Conservation (phyloP, 805 yeast genomes). For the Myxozyma neglecta region DNA sequence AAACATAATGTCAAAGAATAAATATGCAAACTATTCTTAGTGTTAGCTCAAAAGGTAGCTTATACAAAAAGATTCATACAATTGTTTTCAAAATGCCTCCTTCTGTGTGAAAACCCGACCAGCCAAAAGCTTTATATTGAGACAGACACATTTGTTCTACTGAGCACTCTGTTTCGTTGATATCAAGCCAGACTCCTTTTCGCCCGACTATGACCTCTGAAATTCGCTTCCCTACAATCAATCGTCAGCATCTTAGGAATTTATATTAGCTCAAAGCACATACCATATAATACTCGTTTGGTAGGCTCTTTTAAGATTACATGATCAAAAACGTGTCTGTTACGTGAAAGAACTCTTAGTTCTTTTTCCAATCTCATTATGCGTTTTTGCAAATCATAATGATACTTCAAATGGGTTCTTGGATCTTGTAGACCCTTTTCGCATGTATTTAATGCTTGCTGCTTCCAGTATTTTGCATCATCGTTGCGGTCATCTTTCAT, state of each 20-base stretch:
- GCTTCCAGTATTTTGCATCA: conserved; percentile 20
- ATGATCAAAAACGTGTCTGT: conserved; percentile 20
- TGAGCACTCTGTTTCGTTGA: conserved; percentile 22
- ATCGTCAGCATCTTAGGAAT: background rate
- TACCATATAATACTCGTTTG: conserved; percentile 19
- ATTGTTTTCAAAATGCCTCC: conserved; percentile 38
- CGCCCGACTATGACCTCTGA: conserved; percentile 20
- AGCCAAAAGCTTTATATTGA: conserved; percentile 37
- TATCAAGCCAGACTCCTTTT: conserved; percentile 21
- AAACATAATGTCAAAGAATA: conserved; percentile 36
- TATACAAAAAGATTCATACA: conserved; percentile 4
- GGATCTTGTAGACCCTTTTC: conserved; percentile 29
- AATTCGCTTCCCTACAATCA: background rate
- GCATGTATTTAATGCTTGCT: conserved; percentile 26
- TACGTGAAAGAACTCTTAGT: conserved; percentile 18
- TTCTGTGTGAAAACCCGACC: conserved; percentile 43
- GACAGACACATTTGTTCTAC: conserved; percentile 42
- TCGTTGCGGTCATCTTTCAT: conserved; percentile 4
- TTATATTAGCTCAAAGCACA: background rate
- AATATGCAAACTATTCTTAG: conserved; percentile 37
- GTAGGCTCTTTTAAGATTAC: conserved; percentile 15
- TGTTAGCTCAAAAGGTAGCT: background rate
- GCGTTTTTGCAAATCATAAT: conserved; percentile 28
- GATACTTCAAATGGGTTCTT: conserved; percentile 29
- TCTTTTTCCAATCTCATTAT: conserved; percentile 25